A percentile compares a stretch with the other conserved stretches of the same genome.
phyloP scores from a whole-genome alignment of 129 eudicot genomes.

The Escallonia herrerae region DNA sequence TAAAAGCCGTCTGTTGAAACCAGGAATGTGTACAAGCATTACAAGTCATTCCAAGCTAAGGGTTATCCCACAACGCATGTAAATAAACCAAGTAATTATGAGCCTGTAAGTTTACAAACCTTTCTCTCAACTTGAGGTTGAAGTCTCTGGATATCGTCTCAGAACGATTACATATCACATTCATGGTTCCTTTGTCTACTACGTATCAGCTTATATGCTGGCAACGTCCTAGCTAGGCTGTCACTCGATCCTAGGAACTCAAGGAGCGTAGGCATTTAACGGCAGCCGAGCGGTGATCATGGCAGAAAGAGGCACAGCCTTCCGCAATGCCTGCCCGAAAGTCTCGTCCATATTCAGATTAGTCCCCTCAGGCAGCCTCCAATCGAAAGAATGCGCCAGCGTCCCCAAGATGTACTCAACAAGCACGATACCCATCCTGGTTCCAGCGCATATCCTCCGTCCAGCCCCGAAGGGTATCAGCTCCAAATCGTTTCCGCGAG shows the following conservation, averaged over 20 bases:
- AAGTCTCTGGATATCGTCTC: no score
- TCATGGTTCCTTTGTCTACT: no score
- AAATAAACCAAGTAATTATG: neutral
- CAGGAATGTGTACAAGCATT: neutral
- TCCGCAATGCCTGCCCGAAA: slow-evolving; percentile 69
- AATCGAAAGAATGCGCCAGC: slow-evolving; percentile 42
- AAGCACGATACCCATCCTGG: slow-evolving; percentile 47
- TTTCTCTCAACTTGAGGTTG: slow-evolving; percentile 7
- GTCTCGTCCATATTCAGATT: slow-evolving; percentile 36
- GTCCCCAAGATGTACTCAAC: slow-evolving; percentile 40
- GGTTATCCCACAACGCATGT: neutral
- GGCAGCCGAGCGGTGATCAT: slow-evolving; percentile 52
- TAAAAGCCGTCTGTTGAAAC: slow-evolving; percentile 28
- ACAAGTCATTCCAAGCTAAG: neutral
- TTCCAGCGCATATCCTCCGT: slow-evolving; percentile 54
- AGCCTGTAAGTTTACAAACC: slow-evolving; percentile 9
- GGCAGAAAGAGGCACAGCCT: slow-evolving; percentile 38
- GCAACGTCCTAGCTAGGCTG: no score
- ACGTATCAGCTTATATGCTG: no score
- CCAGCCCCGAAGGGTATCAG: slow-evolving; percentile 59
- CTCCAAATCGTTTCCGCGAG: slow-evolving; percentile 35
- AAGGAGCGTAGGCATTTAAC: slow-evolving; percentile 3
- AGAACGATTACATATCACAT: no score
- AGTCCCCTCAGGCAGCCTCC: slow-evolving; percentile 42
- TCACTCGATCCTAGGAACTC: no score